Conservation (phyloP, 73 alveolate genomes). For the Uronychia setigera region DNA sequence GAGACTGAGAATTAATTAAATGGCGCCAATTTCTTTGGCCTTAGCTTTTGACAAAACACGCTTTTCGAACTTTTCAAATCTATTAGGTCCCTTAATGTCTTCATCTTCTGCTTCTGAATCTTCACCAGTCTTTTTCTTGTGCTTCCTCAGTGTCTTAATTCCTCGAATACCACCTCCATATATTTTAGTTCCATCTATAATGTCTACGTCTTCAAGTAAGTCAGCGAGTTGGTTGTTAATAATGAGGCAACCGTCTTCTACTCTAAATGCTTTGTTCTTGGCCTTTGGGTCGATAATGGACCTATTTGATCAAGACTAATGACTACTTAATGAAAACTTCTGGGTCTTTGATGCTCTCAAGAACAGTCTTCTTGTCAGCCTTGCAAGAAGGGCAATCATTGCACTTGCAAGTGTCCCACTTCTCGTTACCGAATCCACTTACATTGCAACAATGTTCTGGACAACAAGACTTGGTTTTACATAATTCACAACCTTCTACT, state of each 20-base stretch:
- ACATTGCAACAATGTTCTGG: too few relatives aligned
- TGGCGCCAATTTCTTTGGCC: not conserved
- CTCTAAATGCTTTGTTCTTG: not conserved
- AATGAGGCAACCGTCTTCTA: not conserved
- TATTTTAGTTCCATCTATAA: not conserved
- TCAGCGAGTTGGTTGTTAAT: not conserved
- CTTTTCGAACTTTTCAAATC: not conserved
- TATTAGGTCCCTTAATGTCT: not conserved
- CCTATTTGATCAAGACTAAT: not conserved
- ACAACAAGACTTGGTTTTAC: too few relatives aligned
- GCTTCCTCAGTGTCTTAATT: not conserved
- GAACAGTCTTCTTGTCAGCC: not conserved
- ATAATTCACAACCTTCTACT: too few relatives aligned
- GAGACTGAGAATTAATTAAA: too few relatives aligned
- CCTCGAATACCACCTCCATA: not conserved
- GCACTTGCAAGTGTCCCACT: constrained; percentile 1
- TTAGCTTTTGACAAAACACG: not conserved
- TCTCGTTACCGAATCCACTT: too few relatives aligned
- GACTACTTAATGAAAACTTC: not conserved
- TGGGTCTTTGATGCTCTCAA: not conserved
- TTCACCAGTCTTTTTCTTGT: not conserved
- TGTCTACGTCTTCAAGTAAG: not conserved
- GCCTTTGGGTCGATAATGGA: not conserved
- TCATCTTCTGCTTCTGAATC: not conserved
- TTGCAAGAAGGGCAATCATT: not conserved